Evolutionary conservation across 495 filamentous ascomycete species (phyloP).

Genomic region (Hyaloscypha finlandica): DNA sequence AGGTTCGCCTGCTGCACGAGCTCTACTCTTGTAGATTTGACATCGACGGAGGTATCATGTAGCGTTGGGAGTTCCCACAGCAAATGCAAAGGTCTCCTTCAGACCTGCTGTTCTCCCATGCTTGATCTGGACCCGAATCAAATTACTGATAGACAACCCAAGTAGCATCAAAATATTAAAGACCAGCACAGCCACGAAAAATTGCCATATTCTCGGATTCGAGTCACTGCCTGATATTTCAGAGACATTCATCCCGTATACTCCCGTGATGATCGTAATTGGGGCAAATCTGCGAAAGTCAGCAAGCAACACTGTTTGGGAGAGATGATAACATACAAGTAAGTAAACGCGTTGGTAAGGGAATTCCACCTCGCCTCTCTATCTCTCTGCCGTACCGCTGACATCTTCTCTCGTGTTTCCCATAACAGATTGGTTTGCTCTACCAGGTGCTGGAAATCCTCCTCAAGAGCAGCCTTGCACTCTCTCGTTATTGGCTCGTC

Average conservation of each 20-base stretch:
- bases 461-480: constrained; percentile 19
- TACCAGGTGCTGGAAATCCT: constrained; percentile 35
- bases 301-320: background rate
- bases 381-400: constrained; percentile 19
- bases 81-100: constrained; percentile 29
- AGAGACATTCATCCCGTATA: constrained; percentile 37
- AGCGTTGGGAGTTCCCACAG: constrained; percentile 14
- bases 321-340: constrained; percentile 23
- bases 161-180: constrained; percentile 29
- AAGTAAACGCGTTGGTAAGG: constrained; percentile 35
- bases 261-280: constrained; percentile 31
- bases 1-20: too few species aligned
- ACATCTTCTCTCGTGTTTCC: constrained; percentile 30
- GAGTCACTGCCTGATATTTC: constrained; percentile 26
- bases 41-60: background rate
- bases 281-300: constrained; percentile 30
- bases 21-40: too few species aligned
- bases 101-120: constrained; percentile 20
- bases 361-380: constrained; percentile 27
- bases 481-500: constrained; percentile 11
- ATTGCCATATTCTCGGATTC: constrained; percentile 35
- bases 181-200: constrained; percentile 29
- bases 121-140: constrained; percentile 26
- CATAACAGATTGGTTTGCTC: constrained; percentile 34
- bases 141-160: constrained; percentile 19